phyloP scores from a whole-genome alignment of 345 rosid genomes.

The Brassica cretica region DNA sequence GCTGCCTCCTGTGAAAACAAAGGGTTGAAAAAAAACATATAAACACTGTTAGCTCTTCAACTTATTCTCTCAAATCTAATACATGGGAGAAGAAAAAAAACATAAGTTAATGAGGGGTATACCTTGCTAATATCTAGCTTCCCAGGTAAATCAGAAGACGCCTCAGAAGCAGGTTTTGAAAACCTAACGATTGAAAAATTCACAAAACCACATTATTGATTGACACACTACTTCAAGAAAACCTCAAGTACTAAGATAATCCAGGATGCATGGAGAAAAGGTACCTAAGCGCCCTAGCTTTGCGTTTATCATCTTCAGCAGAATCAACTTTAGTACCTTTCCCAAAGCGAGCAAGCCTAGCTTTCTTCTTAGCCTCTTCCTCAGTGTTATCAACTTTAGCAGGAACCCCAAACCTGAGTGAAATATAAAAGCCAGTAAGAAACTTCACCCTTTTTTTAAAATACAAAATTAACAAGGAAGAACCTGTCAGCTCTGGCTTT shows the following conservation, averaged over 20 bases:
- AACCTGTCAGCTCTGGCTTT: conserved; percentile 96
- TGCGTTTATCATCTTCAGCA: conserved; percentile 73
- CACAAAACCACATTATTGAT: conserved; percentile 4
- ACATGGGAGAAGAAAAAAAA: neutral
- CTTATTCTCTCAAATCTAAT: neutral
- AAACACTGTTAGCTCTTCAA: conserved; percentile 11
- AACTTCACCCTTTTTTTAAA: neutral
- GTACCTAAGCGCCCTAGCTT: conserved; percentile 82
- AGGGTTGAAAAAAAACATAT: conserved; percentile 13
- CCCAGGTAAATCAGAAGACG: conserved; percentile 54
- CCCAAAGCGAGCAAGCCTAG: conserved; percentile 77
- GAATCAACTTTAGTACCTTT: conserved; percentile 49
- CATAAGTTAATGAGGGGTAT: neutral
- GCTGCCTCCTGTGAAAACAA: conserved; percentile 55
- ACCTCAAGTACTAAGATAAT: neutral
- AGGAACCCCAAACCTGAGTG: conserved; percentile 68
- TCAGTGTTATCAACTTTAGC: conserved; percentile 43
- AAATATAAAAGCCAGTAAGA: neutral
- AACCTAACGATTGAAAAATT: conserved; percentile 46
- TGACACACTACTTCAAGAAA: neutral
- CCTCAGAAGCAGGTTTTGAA: conserved; percentile 50
- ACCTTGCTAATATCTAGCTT: conserved; percentile 55
- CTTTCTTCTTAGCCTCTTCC: conserved; percentile 82
- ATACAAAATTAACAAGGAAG: neutral
- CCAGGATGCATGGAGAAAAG: neutral